These are phyloP conservation scores for Pythium monospermum DNA, from an alignment of 352 stramenopile species.

Conservation along the genomic window DNA sequence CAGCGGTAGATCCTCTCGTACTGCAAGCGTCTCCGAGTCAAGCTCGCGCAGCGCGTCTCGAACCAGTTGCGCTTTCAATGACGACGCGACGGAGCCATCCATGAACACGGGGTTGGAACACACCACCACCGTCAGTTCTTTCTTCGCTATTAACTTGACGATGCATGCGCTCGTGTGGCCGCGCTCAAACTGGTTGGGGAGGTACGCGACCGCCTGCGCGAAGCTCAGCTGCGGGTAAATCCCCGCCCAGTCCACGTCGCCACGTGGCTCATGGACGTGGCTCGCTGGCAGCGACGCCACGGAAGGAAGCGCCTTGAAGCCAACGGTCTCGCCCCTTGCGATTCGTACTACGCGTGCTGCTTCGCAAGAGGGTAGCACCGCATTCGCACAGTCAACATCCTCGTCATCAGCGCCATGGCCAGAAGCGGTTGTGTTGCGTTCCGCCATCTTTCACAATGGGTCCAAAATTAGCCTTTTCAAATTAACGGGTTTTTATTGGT, in stretches of 20 bases:
- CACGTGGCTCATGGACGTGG: too few relatives aligned
- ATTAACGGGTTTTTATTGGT: too few relatives aligned
- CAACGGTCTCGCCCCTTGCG: background rate
- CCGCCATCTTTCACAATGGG: too few relatives aligned
- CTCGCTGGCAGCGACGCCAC: background rate
- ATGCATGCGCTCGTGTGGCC: slow-evolving; percentile 7
- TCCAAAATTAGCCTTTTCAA: too few relatives aligned
- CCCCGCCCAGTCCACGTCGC: slow-evolving; percentile 20
- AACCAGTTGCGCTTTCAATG: background rate
- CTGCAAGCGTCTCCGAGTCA: too few relatives aligned
- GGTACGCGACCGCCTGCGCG: slow-evolving; percentile 21
- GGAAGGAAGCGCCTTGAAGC: slow-evolving; percentile 1
- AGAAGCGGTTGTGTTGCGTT: too few relatives aligned
- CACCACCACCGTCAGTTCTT: slow-evolving; percentile 4
- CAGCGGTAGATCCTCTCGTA: background rate
- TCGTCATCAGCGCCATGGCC: too few relatives aligned
- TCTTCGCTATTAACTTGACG: slow-evolving; percentile 6
- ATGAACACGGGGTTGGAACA: background rate
- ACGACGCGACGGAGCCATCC: background rate
- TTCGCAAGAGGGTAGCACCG: too few relatives aligned
- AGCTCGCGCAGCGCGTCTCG: background rate
- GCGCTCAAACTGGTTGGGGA: slow-evolving; percentile 27
- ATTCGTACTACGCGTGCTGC: background rate
- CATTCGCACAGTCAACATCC: too few relatives aligned
- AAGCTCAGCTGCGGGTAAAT: slow-evolving; percentile 27